Evolutionary conservation across 139 green algal species (phyloP), one percentile per base, ranked within the genome.

Genomic region (Chlorella vulgaris): DNA sequence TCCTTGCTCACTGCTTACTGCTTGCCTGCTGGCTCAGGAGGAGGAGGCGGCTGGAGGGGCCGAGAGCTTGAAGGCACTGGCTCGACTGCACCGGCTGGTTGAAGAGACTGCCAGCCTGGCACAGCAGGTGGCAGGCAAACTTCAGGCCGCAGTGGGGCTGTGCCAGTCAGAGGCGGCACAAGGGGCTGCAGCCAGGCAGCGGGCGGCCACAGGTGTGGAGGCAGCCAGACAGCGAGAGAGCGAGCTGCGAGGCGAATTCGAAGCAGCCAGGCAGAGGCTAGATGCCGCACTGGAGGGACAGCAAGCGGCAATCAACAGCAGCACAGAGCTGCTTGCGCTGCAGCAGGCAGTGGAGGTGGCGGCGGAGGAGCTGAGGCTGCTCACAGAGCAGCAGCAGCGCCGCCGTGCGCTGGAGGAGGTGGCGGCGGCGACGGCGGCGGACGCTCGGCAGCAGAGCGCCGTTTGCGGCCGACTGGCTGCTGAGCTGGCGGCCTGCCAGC

Each of bases 291-390:
- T n/a, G n/a, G n/a, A n/a, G n/a, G n/a, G n/a, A n/a, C n/a, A n/a
- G n/a, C n/a, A n/a, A n/a, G n/a, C n/a, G n/a, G n/a, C n/a, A n/a
- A n/a, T n/a, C n/a, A n/a, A n/a, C n/a, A n/a, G n/a, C n/a, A n/a
- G n/a, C n/a, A n/a, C n/a, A n/a, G n/a, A n/a, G 73, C 51, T 67
- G 35, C 3, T 6, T n/a, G n/a, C n/a, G 2, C 36, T 79, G 73
- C 73, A 55, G 53, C 51, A 68, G 53, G 40, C 21, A 2, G 24
- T 79, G 51, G 73, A 35, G 35, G 53, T 26, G 22, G 51, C 53
- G 26, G 73, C 67, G 73, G 73, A 68, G 13, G 35, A 53, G 35
- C 3, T 79, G 53, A 28, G 35, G 51, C 73, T 79, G 8, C 35
- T 39, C 28, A 22, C 40, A 19, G 42, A 62, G n/a, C 22, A 35